Evolutionary conservation across 768 basidiomycete species (phyloP).

Genomic region (Calocybe gangraenosa): DNA sequence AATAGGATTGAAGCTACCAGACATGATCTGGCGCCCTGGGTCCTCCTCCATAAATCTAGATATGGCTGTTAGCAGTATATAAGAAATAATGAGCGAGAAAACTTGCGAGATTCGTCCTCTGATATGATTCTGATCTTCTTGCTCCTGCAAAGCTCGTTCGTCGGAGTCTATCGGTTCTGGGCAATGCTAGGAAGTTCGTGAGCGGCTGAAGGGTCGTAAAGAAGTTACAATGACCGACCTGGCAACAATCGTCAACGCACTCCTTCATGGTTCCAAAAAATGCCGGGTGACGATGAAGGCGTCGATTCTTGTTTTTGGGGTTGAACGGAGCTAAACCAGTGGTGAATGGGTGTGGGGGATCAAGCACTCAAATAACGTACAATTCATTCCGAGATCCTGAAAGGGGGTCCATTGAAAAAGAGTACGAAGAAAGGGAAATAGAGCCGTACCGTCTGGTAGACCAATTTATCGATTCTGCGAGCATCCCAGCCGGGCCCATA

Average conservation of each 20-base stretch:
- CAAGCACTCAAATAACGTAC: constrained; percentile 22
- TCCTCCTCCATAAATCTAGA: constrained; percentile 55
- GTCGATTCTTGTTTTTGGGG: constrained; percentile 56
- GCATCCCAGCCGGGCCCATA: constrained; percentile 61
- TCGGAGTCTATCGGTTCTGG: constrained; percentile 53
- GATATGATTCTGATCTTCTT: constrained; percentile 51
- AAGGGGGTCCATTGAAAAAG: not conserved
- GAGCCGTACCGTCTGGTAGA: constrained; percentile 54
- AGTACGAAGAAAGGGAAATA: not conserved
- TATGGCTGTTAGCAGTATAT: too few species aligned
- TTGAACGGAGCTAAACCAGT: constrained; percentile 51
- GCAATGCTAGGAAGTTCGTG: constrained; percentile 38
- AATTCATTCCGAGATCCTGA: constrained; percentile 58
- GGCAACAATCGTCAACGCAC: constrained; percentile 59
- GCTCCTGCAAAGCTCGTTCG: constrained; percentile 45
- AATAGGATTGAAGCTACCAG: constrained; percentile 64
- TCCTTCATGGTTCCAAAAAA: constrained; percentile 59
- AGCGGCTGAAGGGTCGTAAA: not conserved
- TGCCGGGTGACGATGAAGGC: constrained; percentile 59
- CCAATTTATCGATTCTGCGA: constrained; percentile 48
- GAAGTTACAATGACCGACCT: constrained; percentile 27
- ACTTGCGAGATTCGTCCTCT: constrained; percentile 49
- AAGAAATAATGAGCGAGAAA: constrained; percentile 2
- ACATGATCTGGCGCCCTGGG: constrained; percentile 56
- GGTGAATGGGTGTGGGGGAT: not conserved